Evolutionary conservation across 1,284 basidiomycete genomes (phyloP).

Genomic region (Boletus albobrunnescens): DNA sequence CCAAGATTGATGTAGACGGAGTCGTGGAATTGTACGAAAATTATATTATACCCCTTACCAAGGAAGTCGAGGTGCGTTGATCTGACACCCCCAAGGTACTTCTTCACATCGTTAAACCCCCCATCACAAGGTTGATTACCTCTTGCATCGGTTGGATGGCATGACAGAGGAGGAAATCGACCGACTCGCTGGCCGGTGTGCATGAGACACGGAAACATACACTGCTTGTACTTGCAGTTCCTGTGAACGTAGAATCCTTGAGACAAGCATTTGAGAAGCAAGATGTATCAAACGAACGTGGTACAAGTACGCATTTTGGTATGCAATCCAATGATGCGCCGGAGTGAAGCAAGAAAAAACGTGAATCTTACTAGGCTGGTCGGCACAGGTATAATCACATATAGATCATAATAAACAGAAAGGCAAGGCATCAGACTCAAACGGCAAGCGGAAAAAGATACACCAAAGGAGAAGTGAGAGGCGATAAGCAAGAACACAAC

Average conservation of each 20-base stretch:
- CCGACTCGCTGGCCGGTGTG: slow-evolving; percentile 39
- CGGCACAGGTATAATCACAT: slow-evolving; percentile 18
- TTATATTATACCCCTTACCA: slow-evolving; percentile 95
- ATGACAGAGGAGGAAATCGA: slow-evolving; percentile 79
- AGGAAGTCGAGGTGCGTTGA: slow-evolving; percentile 88
- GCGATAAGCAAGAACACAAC: slow-evolving; percentile 27
- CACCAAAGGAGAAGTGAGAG: slow-evolving; percentile 10
- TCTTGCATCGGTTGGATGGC: slow-evolving; percentile 80
- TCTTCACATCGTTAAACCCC: slow-evolving; percentile 4
- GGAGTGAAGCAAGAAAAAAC: slow-evolving; percentile 22
- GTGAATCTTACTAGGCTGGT: slow-evolving; percentile 15
- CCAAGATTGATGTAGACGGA: slow-evolving; percentile 89
- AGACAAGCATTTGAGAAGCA: slow-evolving; percentile 11
- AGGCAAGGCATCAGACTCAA: slow-evolving; percentile 6
- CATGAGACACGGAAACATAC: slow-evolving; percentile 9
- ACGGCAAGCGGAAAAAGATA: slow-evolving; percentile 6
- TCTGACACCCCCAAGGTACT: not conserved
- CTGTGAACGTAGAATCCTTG: slow-evolving; percentile 6
- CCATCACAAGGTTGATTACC: slow-evolving; percentile 92
- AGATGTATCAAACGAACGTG: slow-evolving; percentile 22
- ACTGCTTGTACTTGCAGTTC: slow-evolving; percentile 1
- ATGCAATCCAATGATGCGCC: slow-evolving; percentile 22
- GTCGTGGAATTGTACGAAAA: slow-evolving; percentile 92
- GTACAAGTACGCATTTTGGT: slow-evolving; percentile 23
- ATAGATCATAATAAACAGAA: slow-evolving; percentile 7